Conservation (phyloP, 768 basidiomycete species). For the Steccherinum ochraceum region DNA sequence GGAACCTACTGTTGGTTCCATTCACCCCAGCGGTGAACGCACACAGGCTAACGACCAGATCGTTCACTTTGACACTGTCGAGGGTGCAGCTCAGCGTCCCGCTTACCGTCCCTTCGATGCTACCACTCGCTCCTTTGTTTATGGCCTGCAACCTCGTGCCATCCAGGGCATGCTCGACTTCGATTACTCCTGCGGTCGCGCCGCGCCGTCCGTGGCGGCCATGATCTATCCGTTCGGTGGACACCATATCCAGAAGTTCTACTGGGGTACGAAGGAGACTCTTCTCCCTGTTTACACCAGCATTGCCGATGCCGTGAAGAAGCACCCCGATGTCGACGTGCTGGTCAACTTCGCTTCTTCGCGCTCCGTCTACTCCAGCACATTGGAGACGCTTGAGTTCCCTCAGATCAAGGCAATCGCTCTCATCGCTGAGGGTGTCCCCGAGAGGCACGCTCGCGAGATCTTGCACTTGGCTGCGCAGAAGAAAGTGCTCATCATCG, state of each 20-base stretch:
- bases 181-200: slow-evolving; percentile 94
- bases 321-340: slow-evolving; percentile 95
- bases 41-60: slow-evolving; percentile 86
- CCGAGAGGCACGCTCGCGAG: slow-evolving; percentile 94
- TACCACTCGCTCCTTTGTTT: slow-evolving; percentile 93
- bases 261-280: slow-evolving; percentile 99
- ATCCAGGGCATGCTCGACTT: slow-evolving; percentile 99
- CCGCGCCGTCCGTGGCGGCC: slow-evolving; percentile 88
- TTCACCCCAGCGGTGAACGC: slow-evolving; percentile 74
- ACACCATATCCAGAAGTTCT: slow-evolving; percentile 99
- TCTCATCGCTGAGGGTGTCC: slow-evolving; percentile 97
- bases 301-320: slow-evolving; percentile 83
- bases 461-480: slow-evolving; percentile 84
- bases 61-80: slow-evolving; percentile 70
- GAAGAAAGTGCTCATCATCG: slow-evolving; percentile 87
- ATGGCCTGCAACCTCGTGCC: slow-evolving; percentile 97
- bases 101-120: slow-evolving; percentile 90
- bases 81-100: slow-evolving; percentile 46
- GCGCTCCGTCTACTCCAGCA: slow-evolving; percentile 91
- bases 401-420: slow-evolving; percentile 71
- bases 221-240: slow-evolving; percentile 99
- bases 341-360: slow-evolving; percentile 97
- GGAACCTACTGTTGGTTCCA: slow-evolving; percentile 49
- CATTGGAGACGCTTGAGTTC: slow-evolving; percentile 82
- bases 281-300: slow-evolving; percentile 96